Conservation (phyloP, 345 rosid species). For the Salix udensis region DNA sequence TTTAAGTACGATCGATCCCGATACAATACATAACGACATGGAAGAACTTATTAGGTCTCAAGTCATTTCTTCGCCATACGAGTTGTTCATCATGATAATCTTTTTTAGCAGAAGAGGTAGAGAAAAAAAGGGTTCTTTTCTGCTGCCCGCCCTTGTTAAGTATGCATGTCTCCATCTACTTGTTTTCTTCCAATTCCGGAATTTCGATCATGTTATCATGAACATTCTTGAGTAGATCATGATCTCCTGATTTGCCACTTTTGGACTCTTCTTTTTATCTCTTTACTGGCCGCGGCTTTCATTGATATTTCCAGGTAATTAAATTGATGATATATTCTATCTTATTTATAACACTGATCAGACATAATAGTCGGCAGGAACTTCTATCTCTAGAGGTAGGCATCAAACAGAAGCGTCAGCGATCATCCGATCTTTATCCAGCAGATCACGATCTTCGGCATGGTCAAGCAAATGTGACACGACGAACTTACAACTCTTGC, state of each 20-base stretch:
- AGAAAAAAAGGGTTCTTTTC: not conserved
- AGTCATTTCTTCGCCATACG: not conserved
- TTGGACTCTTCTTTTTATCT: constrained; percentile 2
- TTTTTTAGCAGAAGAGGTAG: not conserved
- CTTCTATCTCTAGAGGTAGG: not conserved
- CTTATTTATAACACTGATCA: not conserved
- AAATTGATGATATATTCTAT: not conserved
- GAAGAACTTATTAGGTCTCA: not conserved
- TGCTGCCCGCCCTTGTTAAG: not conserved
- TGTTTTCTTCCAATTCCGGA: constrained; percentile 24
- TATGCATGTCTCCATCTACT: constrained; percentile 25
- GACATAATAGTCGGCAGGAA: not conserved
- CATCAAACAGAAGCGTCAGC: constrained; percentile 14
- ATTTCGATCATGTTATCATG: not conserved
- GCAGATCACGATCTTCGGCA: constrained; percentile 14
- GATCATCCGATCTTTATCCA: constrained; percentile 3
- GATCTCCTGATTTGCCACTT: constrained; percentile 9
- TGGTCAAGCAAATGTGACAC: constrained; percentile 7
- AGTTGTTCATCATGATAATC: not conserved
- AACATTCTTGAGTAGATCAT: not conserved
- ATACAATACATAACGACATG: not conserved
- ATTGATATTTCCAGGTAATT: not conserved
- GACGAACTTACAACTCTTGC: not conserved
- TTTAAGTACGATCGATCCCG: not conserved
- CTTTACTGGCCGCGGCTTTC: not conserved